Evolutionary conservation across 345 rosid genomes (phyloP).

Genomic region (Rhodamnia rubescens): DNA sequence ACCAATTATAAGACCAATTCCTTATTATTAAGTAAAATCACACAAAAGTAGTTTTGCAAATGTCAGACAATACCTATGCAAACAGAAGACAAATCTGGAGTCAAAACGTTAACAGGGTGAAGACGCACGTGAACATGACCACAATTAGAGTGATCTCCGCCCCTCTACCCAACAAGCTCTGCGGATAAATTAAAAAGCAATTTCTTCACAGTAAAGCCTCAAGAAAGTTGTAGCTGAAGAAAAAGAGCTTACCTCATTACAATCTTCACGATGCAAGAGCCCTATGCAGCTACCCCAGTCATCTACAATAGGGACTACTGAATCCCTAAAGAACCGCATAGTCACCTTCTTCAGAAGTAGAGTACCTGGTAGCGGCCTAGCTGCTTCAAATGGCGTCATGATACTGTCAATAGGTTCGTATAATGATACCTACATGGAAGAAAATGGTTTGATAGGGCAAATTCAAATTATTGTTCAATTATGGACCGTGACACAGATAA

Average conservation of each 20-base stretch:
- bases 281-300: constrained; percentile 67
- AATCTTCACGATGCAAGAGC: constrained; percentile 63
- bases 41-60: background rate
- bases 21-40: background rate
- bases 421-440: constrained; percentile 30
- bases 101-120: background rate
- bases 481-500: background rate
- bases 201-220: background rate
- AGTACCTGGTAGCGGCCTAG: constrained; percentile 43
- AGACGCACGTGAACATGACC: background rate
- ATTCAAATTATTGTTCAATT: background rate
- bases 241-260: constrained; percentile 33
- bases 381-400: constrained; percentile 50
- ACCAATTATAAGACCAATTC: background rate
- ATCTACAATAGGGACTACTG: constrained; percentile 55
- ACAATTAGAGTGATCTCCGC: background rate
- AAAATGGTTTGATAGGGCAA: background rate
- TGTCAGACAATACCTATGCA: background rate
- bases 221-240: background rate
- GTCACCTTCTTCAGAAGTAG: constrained; percentile 36
- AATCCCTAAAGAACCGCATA: constrained; percentile 48
- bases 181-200: background rate
- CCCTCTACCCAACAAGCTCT: background rate
- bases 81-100: background rate
- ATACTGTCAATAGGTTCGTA: constrained; percentile 48